Evolutionary conservation across 345 rosid species (phyloP).

Genomic region (Melaleuca alternifolia): DNA sequence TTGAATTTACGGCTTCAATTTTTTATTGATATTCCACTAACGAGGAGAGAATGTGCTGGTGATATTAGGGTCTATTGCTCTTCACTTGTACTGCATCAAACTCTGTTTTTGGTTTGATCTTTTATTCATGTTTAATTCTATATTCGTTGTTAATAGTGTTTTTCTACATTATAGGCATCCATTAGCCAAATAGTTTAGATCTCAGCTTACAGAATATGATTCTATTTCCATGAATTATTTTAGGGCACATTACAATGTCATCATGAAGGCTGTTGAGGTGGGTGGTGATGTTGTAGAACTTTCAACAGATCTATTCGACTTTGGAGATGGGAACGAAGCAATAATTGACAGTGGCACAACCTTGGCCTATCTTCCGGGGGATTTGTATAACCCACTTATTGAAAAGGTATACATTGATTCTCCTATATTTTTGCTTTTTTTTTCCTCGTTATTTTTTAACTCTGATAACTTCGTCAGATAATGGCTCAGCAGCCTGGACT

Average conservation of each 20-base stretch:
- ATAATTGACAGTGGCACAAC: conserved; percentile 95
- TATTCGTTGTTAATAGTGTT: not conserved
- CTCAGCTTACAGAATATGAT: conserved; percentile 3
- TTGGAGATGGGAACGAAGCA: conserved; percentile 38
- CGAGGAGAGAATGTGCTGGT: not conserved
- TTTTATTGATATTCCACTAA: not conserved
- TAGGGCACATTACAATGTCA: conserved; percentile 86
- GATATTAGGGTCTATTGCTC: not conserved
- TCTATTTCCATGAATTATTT: conserved; percentile 5
- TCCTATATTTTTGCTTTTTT: not conserved
- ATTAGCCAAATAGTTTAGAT: not conserved
- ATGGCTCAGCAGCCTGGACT: conserved; percentile 37
- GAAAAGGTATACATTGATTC: conserved; percentile 21
- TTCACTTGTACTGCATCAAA: not conserved
- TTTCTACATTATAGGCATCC: not conserved
- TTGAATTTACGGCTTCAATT: not conserved
- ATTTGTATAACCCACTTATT: conserved; percentile 43
- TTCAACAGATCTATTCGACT: conserved; percentile 42
- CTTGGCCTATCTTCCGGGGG: conserved; percentile 68
- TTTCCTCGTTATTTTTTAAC: not conserved
- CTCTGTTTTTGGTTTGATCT: not conserved
- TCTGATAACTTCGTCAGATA: conserved; percentile 31
- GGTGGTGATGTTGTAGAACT: conserved; percentile 39
- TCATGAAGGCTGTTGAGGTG: conserved; percentile 62
- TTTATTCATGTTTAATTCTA: not conserved